Evolutionary conservation across 768 basidiomycete genomes (phyloP).

Genomic region (Termitomyces sp.): DNA sequence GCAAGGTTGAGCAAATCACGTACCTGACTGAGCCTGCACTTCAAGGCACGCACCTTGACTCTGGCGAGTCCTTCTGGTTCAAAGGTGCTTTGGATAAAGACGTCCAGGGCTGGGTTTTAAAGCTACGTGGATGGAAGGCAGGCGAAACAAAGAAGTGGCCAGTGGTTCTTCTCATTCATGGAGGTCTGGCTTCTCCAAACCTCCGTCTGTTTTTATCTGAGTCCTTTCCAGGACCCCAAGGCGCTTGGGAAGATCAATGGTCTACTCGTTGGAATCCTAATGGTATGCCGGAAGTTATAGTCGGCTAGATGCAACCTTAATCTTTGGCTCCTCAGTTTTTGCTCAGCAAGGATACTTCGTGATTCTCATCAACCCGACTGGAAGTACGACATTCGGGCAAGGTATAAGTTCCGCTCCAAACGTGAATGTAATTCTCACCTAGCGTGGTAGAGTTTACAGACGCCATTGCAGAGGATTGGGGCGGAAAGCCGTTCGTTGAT

Average conservation of each 20-base stretch:
- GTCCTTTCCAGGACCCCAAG: constrained; percentile 51
- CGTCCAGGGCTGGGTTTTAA: constrained; percentile 84
- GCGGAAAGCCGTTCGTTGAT: constrained; percentile 81
- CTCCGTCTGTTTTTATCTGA: background rate
- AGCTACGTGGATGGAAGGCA: constrained; percentile 71
- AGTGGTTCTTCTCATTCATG: constrained; percentile 75
- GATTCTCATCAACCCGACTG: constrained; percentile 88
- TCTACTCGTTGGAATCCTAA: constrained; percentile 91
- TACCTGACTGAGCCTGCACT: constrained; percentile 54
- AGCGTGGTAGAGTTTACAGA: constrained; percentile 62
- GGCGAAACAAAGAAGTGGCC: constrained; percentile 75
- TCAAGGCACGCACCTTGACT: constrained; percentile 49
- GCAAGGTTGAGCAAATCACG: constrained; percentile 55
- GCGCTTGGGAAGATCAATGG: constrained; percentile 91
- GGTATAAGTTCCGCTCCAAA: constrained; percentile 28
- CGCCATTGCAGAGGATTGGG: constrained; percentile 77
- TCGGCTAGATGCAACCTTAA: background rate
- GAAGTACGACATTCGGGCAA: constrained; percentile 92
- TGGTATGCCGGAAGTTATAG: constrained; percentile 29
- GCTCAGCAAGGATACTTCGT: constrained; percentile 87
- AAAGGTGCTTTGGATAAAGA: constrained; percentile 68
- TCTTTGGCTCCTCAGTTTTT: constrained; percentile 44
- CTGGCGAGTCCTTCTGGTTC: constrained; percentile 87
- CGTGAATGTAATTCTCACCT: background rate
- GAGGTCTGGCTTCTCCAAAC: constrained; percentile 34